Conservation (phyloP, 768 basidiomycete genomes). For the Dendrothele bispora region DNA sequence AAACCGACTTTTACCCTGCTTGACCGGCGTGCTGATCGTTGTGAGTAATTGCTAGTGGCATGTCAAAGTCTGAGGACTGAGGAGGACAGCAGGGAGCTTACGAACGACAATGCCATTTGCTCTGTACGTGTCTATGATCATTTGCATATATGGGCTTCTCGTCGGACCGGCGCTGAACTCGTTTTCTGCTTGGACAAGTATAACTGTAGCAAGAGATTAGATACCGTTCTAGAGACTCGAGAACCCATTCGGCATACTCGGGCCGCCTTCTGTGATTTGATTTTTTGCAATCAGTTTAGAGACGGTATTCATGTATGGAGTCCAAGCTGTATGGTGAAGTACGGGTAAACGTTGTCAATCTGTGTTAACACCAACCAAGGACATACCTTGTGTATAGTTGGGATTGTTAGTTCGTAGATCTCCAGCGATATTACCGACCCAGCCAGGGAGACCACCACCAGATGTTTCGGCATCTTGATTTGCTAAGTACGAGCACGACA, state of each 20-base stretch:
- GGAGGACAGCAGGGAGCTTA: slow-evolving; percentile 23
- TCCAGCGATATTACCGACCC: slow-evolving; percentile 56
- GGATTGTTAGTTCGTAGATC: slow-evolving; percentile 49
- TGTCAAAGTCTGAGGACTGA: not conserved
- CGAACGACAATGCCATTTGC: slow-evolving; percentile 48
- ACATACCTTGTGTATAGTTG: slow-evolving; percentile 43
- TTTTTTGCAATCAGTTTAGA: slow-evolving; percentile 50
- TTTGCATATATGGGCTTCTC: slow-evolving; percentile 51
- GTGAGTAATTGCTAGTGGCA: slow-evolving; percentile 40
- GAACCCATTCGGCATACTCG: no score
- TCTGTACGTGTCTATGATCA: slow-evolving; percentile 43
- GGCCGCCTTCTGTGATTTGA: slow-evolving; percentile 61
- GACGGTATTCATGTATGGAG: slow-evolving; percentile 51
- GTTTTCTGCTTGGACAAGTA: slow-evolving; percentile 54
- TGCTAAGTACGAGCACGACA: not conserved
- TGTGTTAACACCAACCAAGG: no score
- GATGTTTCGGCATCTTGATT: slow-evolving; percentile 55
- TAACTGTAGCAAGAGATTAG: slow-evolving; percentile 40
- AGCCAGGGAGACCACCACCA: slow-evolving; percentile 58
- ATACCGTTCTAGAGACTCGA: no score
- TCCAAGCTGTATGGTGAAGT: slow-evolving; percentile 42
- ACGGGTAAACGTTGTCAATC: not conserved
- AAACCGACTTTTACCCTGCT: slow-evolving; percentile 34
- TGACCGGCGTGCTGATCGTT: slow-evolving; percentile 51
- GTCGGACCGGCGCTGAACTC: slow-evolving; percentile 46